Percentiles rank a stretch among this genome's conserved stretches.
These are phyloP conservation scores for Eudorina sp. DNA, from an alignment of 139 green algal genomes.

Conservation along the genomic window DNA sequence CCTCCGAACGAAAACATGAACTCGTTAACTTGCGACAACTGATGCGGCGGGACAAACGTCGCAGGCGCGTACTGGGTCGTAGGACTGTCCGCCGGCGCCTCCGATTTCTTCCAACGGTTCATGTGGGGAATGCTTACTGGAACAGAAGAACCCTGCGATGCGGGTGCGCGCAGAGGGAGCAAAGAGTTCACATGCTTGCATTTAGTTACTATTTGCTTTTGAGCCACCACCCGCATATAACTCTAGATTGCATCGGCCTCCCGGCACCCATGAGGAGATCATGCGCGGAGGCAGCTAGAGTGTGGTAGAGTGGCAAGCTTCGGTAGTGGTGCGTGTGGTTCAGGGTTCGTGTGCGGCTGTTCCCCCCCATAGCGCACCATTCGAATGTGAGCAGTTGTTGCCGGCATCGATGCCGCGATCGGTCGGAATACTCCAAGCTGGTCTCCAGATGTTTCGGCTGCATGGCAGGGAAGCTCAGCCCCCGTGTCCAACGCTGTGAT, in stretches of 20 bases:
- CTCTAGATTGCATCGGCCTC: too few relatives aligned
- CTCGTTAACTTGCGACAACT: conserved; percentile 52
- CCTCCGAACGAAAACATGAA: conserved; percentile 52
- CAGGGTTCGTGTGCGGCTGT: too few relatives aligned
- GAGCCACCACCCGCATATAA: too few relatives aligned
- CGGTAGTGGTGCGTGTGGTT: too few relatives aligned
- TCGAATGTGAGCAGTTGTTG: background rate
- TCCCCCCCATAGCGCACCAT: conserved; percentile 9
- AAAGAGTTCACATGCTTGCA: background rate
- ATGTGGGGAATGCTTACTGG: conserved; percentile 42
- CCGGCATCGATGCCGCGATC: conserved; percentile 26
- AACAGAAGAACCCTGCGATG: conserved; percentile 35
- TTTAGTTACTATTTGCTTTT: too few relatives aligned
- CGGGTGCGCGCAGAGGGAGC: background rate
- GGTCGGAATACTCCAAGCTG: background rate
- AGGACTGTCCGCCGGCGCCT: background rate
- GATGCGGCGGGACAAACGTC: conserved; percentile 60
- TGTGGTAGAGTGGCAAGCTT: too few relatives aligned
- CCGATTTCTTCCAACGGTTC: conserved; percentile 45
- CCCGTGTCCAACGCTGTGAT: conserved; percentile 14
- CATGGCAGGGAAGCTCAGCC: background rate
- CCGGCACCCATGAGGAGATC: too few relatives aligned
- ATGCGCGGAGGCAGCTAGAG: too few relatives aligned
- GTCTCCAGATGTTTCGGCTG: background rate
- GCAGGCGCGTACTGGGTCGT: conserved; percentile 23